These are phyloP conservation scores for Trichoderma cornu-damae DNA, from an alignment of 2,329 filamentous ascomycete genomes.

Conservation along the genomic window DNA sequence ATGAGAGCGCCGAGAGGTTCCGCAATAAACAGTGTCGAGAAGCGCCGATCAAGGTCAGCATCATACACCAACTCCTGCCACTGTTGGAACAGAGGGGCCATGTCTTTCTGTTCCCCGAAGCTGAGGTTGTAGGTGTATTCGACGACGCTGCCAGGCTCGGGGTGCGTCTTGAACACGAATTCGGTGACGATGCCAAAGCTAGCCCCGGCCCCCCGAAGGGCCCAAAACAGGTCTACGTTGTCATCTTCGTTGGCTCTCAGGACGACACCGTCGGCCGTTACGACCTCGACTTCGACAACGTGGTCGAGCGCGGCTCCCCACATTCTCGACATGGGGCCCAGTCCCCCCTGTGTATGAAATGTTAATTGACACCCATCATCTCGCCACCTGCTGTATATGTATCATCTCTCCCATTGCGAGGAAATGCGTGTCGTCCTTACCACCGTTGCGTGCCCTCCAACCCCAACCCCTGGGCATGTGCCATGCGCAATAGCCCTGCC, in stretches of 20 bases:
- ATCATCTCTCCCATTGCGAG: too few species aligned
- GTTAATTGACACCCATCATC: constrained; percentile 1
- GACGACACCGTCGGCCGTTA: constrained; percentile 51
- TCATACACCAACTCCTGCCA: constrained; percentile 57
- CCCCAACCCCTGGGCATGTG: constrained; percentile 54
- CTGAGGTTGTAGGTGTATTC: constrained; percentile 54
- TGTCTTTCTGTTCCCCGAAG: constrained; percentile 43
- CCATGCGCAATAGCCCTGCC: constrained; percentile 56
- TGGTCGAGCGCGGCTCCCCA: constrained; percentile 55
- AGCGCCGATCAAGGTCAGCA: constrained; percentile 51
- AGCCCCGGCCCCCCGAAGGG: constrained; percentile 51
- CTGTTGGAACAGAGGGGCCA: constrained; percentile 46
- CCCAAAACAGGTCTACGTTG: constrained; percentile 53
- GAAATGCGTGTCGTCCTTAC: constrained; percentile 33
- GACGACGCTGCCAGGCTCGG: constrained; percentile 50
- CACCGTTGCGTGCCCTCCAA: constrained; percentile 55
- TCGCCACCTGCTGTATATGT: too few species aligned
- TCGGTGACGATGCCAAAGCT: constrained; percentile 54
- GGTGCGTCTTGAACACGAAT: constrained; percentile 52
- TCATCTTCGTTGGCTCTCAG: constrained; percentile 42
- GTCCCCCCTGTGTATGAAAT: constrained; percentile 42
- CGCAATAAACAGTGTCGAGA: constrained; percentile 53
- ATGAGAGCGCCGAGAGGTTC: constrained; percentile 51
- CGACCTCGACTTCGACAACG: constrained; percentile 50
- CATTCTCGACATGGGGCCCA: constrained; percentile 54